Evolutionary conservation across 768 basidiomycete species (phyloP).

Genomic region (Suillus plorans): DNA sequence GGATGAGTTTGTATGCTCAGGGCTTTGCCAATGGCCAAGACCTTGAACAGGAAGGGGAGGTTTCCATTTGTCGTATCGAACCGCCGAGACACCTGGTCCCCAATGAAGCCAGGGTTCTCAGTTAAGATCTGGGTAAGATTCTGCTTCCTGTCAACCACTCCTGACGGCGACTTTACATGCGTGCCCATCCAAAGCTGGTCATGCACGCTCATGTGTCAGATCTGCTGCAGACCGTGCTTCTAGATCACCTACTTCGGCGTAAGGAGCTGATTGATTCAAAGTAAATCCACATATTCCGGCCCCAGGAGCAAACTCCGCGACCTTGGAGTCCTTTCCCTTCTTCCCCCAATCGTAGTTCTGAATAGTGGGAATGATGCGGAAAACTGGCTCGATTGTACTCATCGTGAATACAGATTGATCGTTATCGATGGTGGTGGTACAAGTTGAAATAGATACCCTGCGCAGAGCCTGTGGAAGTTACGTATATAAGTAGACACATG

Average conservation of each 20-base stretch:
- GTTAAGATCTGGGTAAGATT: slow-evolving; percentile 61
- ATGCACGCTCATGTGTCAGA: slow-evolving; percentile 7
- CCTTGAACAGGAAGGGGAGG: slow-evolving; percentile 91
- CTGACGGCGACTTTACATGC: slow-evolving; percentile 74
- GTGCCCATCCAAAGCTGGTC: slow-evolving; percentile 98
- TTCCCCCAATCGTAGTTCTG: slow-evolving; percentile 98
- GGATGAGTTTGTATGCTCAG: slow-evolving; percentile 93
- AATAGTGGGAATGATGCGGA: slow-evolving; percentile 79
- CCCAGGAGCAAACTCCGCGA: slow-evolving; percentile 77
- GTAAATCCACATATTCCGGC: slow-evolving; percentile 62
- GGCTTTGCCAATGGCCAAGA: slow-evolving; percentile 86
- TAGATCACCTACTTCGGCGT: slow-evolving; percentile 77
- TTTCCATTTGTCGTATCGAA: slow-evolving; percentile 62
- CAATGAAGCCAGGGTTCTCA: slow-evolving; percentile 68
- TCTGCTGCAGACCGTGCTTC: slow-evolving; percentile 3
- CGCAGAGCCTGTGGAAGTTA: background rate
- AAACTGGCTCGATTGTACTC: slow-evolving; percentile 44
- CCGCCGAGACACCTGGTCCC: slow-evolving; percentile 49
- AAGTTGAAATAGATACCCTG: background rate
- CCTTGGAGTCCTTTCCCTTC: slow-evolving; percentile 74
- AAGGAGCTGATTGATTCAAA: slow-evolving; percentile 72
- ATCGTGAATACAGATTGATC: slow-evolving; percentile 16
- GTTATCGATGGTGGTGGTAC: slow-evolving; percentile 8
- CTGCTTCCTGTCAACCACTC: slow-evolving; percentile 45
- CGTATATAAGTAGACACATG: background rate